These are phyloP conservation scores for Picea engelmannii DNA, from an alignment of 83 land plant species.

Conservation along the genomic window DNA sequence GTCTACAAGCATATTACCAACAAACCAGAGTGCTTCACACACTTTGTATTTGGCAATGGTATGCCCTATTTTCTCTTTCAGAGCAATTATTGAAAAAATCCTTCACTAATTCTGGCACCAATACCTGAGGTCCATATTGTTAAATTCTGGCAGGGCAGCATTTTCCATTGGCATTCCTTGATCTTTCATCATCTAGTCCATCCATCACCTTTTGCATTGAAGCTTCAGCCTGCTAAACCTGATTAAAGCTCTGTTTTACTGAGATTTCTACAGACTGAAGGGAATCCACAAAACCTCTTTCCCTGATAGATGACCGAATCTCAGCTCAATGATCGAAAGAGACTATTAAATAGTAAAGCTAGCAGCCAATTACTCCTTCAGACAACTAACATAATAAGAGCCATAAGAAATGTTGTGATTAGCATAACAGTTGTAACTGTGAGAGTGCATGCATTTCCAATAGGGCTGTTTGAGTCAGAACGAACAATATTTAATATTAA, in stretches of 20 bases:
- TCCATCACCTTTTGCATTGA: not conserved
- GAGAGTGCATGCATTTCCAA: no score
- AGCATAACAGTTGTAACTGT: no score
- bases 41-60: no score
- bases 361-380: no score
- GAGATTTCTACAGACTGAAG: not conserved
- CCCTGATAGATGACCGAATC: not conserved
- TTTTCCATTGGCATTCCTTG: not conserved
- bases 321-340: not conserved
- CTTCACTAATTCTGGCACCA: slow-evolving; percentile 1
- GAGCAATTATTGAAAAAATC: not conserved
- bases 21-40: no score
- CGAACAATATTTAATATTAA: not conserved
- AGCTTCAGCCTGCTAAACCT: not conserved
- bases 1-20: no score
- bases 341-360: no score
- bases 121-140: not conserved
- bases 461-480: not conserved
- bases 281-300: not conserved
- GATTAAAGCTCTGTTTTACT: no score
- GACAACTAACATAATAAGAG: no score
- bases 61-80: not conserved
- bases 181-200: not conserved
- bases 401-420: no score
- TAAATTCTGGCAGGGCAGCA: not conserved